A percentile compares a stretch with the other conserved stretches of the same genome.
Conservation (phyloP, 2,329 filamentous ascomycete species). For the Golovinomyces cichoracearum region DNA sequence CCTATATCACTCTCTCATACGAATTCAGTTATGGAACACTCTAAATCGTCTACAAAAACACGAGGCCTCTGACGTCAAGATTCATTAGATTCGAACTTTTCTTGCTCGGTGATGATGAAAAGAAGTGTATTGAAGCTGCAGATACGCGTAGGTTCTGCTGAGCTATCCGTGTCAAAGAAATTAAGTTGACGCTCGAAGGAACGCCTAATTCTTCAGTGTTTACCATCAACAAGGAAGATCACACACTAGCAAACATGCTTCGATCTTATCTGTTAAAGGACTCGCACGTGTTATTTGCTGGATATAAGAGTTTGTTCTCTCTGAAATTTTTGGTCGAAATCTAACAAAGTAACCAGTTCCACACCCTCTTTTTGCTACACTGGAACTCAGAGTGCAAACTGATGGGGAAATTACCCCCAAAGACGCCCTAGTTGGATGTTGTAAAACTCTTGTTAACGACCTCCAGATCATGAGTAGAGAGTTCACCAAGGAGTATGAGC, state of each 20-base stretch:
- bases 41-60: not conserved
- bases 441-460: slow-evolving; percentile 58
- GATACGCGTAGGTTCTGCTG: slow-evolving; percentile 50
- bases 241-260: slow-evolving; percentile 79
- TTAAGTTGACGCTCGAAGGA: slow-evolving; percentile 23
- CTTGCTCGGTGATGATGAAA: slow-evolving; percentile 63
- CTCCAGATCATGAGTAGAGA: slow-evolving; percentile 58
- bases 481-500: slow-evolving; percentile 77
- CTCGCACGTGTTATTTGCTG: slow-evolving; percentile 64
- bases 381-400: slow-evolving; percentile 66
- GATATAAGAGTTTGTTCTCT: slow-evolving; percentile 47
- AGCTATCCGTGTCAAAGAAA: not conserved
- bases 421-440: slow-evolving; percentile 58
- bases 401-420: slow-evolving; percentile 74
- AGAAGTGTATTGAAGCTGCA: slow-evolving; percentile 70
- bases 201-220: slow-evolving; percentile 92
- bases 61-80: no score
- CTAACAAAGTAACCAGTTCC: slow-evolving; percentile 10
- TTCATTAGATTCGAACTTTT: slow-evolving; percentile 66
- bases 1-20: not conserved
- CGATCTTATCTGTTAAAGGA: slow-evolving; percentile 64
- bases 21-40: not conserved
- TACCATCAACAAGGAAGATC: slow-evolving; percentile 86
- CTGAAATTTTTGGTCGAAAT: not conserved
- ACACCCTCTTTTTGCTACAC: slow-evolving; percentile 22